phyloP scores from a whole-genome alignment of 2,329 filamentous ascomycete species.

The Rhinocladiella mackenziei region DNA sequence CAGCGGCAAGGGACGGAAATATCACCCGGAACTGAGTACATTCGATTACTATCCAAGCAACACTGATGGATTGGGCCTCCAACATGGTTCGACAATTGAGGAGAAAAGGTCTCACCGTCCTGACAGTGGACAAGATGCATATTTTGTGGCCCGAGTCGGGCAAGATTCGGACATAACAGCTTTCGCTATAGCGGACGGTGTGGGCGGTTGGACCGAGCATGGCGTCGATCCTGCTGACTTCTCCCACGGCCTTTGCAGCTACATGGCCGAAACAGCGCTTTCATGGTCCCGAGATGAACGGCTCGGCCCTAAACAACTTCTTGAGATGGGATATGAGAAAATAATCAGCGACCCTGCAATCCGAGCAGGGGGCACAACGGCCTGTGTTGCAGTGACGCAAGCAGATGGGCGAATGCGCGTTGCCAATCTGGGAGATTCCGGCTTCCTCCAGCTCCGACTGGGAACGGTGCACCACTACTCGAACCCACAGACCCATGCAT shows the following conservation, averaged over 20 bases:
- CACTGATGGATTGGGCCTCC: conserved; percentile 37
- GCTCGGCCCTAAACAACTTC: conserved; percentile 61
- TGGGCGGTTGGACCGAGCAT: conserved; percentile 90
- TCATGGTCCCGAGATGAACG: conserved; percentile 45
- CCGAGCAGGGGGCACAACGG: conserved; percentile 82
- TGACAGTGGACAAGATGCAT: conserved; percentile 88
- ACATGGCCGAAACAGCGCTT: conserved; percentile 78
- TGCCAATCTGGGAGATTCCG: conserved; percentile 93
- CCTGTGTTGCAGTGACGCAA: conserved; percentile 75
- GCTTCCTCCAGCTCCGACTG: conserved; percentile 79
- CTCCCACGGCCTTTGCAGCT: conserved; percentile 85
- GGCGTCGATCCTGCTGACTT: conserved; percentile 94
- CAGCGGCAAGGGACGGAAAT: conserved; percentile 66
- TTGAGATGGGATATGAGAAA: conserved; percentile 79
- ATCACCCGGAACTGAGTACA: conserved; percentile 64
- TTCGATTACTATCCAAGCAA: conserved; percentile 64
- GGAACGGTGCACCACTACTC: conserved; percentile 83
- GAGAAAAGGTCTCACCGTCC: conserved; percentile 62
- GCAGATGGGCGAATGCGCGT: conserved; percentile 74
- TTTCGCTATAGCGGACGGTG: conserved; percentile 87
- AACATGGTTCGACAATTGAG: conserved; percentile 43
- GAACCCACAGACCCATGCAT: conserved; percentile 85
- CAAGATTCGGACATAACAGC: conserved; percentile 67
- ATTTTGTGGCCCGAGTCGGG: conserved; percentile 82
- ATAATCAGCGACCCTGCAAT: conserved; percentile 71